These are phyloP conservation scores for Linnemannia elongata DNA, from an alignment of 192 early-diverging fungal species.

Conservation along the genomic window DNA sequence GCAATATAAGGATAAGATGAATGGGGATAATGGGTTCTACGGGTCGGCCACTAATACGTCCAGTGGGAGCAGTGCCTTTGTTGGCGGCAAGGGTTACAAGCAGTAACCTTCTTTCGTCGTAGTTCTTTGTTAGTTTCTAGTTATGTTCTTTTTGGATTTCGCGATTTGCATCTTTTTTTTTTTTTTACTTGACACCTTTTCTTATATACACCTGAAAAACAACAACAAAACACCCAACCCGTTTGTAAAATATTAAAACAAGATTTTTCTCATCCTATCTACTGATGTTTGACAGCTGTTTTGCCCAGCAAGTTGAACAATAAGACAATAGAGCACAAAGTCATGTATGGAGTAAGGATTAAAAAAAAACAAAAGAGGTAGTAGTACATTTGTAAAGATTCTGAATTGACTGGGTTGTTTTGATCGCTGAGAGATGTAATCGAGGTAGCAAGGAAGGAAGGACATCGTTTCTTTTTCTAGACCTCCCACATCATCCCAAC, in stretches of 20 bases:
- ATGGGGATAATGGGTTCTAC: conserved; percentile 32
- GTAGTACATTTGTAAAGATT: too few relatives aligned
- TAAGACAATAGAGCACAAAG: too few relatives aligned
- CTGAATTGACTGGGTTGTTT: too few relatives aligned
- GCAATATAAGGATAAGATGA: conserved; percentile 45
- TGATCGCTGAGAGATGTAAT: not conserved
- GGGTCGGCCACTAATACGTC: not conserved
- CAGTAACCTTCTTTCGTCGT: not conserved
- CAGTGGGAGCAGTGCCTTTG: not conserved
- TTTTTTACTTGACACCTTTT: not conserved
- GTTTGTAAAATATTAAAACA: not conserved
- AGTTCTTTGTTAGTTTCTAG: not conserved
- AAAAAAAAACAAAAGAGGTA: too few relatives aligned
- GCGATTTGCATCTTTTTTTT: not conserved
- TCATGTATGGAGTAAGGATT: too few relatives aligned
- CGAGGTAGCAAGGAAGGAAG: not conserved
- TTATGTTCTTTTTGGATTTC: not conserved
- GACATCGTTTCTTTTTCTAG: conserved; percentile 54
- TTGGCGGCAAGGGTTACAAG: not conserved
- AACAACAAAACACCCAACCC: not conserved
- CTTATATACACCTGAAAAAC: not conserved
- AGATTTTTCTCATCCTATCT: not conserved
- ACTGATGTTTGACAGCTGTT: too few relatives aligned
- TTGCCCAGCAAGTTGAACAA: too few relatives aligned
- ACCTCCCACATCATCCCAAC: conserved; percentile 90